Conservation (phyloP, 2,329 filamentous ascomycete genomes). For the Ophiocordyceps unilateralis region DNA sequence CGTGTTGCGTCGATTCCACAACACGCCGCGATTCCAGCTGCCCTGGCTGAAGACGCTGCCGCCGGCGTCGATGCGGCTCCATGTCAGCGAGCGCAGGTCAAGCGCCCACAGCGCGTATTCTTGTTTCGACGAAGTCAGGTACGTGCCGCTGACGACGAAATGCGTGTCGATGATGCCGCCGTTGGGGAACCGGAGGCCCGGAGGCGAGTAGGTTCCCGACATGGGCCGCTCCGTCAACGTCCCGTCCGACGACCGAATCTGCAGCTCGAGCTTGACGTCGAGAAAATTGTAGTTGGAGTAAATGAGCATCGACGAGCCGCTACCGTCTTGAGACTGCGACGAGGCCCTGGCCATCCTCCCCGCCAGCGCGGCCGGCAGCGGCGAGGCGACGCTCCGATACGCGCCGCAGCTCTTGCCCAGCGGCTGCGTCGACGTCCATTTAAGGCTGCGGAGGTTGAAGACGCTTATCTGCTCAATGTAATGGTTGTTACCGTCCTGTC, state of each 20-base stretch:
- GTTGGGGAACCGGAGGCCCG: conserved; percentile 86
- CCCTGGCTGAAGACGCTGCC: conserved; percentile 90
- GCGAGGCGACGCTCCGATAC: conserved; percentile 87
- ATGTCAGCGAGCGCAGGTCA: conserved; percentile 72
- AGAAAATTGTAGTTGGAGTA: conserved; percentile 99
- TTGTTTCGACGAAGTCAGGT: conserved; percentile 92
- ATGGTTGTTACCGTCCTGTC: conserved; percentile 92
- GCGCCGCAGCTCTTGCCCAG: conserved; percentile 89
- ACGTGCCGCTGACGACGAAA: conserved; percentile 94
- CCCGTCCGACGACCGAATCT: conserved; percentile 73
- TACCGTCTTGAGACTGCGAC: conserved; percentile 26
- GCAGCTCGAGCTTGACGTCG: conserved; percentile 88
- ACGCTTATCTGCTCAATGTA: conserved; percentile 99
- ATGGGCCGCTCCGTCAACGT: conserved; percentile 74
- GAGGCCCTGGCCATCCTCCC: conserved; percentile 48
- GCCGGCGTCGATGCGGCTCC: conserved; percentile 91
- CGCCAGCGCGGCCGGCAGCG: conserved; percentile 50
- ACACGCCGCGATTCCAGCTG: conserved; percentile 88
- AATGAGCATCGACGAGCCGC: conserved; percentile 67
- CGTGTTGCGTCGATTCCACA: conserved; percentile 86
- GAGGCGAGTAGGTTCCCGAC: conserved; percentile 72
- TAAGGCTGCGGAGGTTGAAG: conserved; percentile 86
- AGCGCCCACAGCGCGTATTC: conserved; percentile 96
- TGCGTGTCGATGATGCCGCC: conserved; percentile 90
- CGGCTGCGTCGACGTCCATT: conserved; percentile 82